A percentile compares a stretch with the other conserved stretches of the same genome.
Evolutionary conservation across 257 asterid species (phyloP).

Genomic region (Lycium ferocissimum): DNA sequence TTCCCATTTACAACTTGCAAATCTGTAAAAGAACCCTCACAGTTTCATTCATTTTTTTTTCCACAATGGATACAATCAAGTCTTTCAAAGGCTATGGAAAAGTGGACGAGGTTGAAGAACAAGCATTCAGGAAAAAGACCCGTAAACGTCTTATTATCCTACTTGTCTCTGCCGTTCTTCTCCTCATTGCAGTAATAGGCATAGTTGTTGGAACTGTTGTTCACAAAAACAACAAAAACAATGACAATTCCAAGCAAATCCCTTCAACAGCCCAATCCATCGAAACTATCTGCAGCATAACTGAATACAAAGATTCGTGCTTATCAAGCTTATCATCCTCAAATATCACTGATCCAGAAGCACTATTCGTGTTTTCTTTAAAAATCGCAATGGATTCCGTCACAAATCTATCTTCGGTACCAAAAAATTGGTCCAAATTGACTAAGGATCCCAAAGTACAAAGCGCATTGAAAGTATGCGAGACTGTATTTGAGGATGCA

Average conservation of each 20-base stretch:
- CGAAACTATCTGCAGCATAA: constrained; percentile 65
- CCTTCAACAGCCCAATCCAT: constrained; percentile 52
- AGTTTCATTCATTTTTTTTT: not conserved
- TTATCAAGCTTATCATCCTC: constrained; percentile 47
- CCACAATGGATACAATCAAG: constrained; percentile 63
- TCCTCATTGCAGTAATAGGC: constrained; percentile 45
- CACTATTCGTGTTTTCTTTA: constrained; percentile 59
- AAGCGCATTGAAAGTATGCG: constrained; percentile 61
- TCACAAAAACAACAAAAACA: constrained; percentile 41
- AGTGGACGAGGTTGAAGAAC: constrained; percentile 65
- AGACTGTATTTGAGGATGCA: constrained; percentile 63
- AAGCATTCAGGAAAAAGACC: constrained; percentile 62
- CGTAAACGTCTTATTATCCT: constrained; percentile 63
- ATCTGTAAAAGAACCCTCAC: not conserved
- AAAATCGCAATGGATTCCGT: constrained; percentile 46
- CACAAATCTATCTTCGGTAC: constrained; percentile 39
- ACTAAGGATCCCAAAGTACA: constrained; percentile 44
- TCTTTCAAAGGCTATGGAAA: constrained; percentile 89
- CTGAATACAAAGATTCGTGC: constrained; percentile 62
- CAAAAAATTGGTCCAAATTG: constrained; percentile 42
- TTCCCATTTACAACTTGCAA: not conserved
- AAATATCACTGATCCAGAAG: constrained; percentile 59
- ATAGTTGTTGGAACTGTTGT: constrained; percentile 62
- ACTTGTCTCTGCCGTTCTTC: constrained; percentile 43
- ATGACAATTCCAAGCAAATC: constrained; percentile 25